Base-by-base conservation (phyloP, 2,329 filamentous ascomycete species). In the Colletotrichum zoysiae region DNA sequence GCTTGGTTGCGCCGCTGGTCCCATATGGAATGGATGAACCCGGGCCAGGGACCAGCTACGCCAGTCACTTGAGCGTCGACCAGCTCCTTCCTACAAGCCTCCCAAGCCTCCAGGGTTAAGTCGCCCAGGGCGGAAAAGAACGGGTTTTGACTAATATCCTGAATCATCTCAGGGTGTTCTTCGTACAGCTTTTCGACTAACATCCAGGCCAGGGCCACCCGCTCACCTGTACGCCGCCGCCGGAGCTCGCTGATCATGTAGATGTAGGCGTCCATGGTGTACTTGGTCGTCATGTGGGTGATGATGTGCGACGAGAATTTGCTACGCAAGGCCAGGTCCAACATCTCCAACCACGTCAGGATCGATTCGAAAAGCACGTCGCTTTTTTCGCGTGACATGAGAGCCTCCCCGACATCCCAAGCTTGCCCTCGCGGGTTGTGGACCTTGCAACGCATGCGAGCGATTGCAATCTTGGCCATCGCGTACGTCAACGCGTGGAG, bases 161-260 rank as follows among this genome's bases (percentile, higher is more conserved):
- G 44, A 12, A 74, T 67, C 4, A 76, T 46, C 46, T 76, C 76
- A 0, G 69, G 69, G 18, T 79, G 76, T 1, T 77, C 69, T 0
- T 48, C 26, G 23, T 79, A 81, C 0, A 81, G 66, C 0, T 62
- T 65, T 9, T 76, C 76, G 0, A 80, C 62, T 11, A 78, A n/a
- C 0, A 56, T 73, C 79, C 79, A 81, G 0, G 78, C 78, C 11
- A 73, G 12, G 0, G 30, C 70, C 0, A 80, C 75, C 7, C 71
- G 70, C 0, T 72, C 64, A 0, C 76, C 76, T 0, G 65, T 70
- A 0, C n/a, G 57, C 1, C 79, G 73, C 1, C 55, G 42, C 3
- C 78, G 76, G 11, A 81, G 70, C 1, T 81, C 78, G n/a, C 78
- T 79, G 0, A 80, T 63, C 0, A 81, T 73, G 8, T 79, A 81